Evolutionary conservation across 2,329 filamentous ascomycete species (phyloP).

Genomic region (Fusarium transvaalense): DNA sequence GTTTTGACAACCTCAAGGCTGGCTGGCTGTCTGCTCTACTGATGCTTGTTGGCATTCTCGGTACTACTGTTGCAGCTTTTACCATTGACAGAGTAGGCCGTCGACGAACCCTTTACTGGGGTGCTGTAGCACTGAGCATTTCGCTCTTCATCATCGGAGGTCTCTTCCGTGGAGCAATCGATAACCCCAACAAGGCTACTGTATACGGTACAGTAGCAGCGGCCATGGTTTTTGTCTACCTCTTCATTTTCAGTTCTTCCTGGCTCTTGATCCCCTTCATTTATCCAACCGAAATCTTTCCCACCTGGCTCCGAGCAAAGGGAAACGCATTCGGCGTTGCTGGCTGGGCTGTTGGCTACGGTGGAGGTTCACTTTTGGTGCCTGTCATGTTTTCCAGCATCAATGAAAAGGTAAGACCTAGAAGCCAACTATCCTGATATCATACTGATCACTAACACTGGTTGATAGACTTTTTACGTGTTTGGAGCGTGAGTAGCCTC

Average conservation of each 20-base stretch:
- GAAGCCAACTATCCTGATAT: fast-evolving
- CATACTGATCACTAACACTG: not conserved
- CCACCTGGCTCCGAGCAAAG: constrained; percentile 47
- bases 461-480: constrained; percentile 9
- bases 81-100: constrained; percentile 55
- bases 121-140: constrained; percentile 48
- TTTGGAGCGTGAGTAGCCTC: constrained; percentile 8
- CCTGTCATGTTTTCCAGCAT: constrained; percentile 17
- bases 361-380: constrained; percentile 19
- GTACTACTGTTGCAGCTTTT: constrained; percentile 63
- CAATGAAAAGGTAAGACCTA: constrained; percentile 9
- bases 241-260: constrained; percentile 49
- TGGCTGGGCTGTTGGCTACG: constrained; percentile 41
- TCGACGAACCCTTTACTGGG: constrained; percentile 53
- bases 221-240: constrained; percentile 50
- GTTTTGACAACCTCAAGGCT: constrained; percentile 9
- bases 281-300: constrained; percentile 51
- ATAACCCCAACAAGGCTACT: constrained; percentile 35
- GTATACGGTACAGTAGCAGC: constrained; percentile 50
- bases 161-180: constrained; percentile 33
- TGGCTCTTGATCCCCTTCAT: constrained; percentile 51
- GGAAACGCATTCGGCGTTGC: constrained; percentile 49
- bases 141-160: constrained; percentile 50
- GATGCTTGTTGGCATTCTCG: constrained; percentile 64
- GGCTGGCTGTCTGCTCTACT: constrained; percentile 60